Percentiles rank a stretch among this genome's conserved stretches.
These are phyloP conservation scores for Xerocomus spinulosus DNA, from an alignment of 768 basidiomycete genomes.

Conservation along the genomic window DNA sequence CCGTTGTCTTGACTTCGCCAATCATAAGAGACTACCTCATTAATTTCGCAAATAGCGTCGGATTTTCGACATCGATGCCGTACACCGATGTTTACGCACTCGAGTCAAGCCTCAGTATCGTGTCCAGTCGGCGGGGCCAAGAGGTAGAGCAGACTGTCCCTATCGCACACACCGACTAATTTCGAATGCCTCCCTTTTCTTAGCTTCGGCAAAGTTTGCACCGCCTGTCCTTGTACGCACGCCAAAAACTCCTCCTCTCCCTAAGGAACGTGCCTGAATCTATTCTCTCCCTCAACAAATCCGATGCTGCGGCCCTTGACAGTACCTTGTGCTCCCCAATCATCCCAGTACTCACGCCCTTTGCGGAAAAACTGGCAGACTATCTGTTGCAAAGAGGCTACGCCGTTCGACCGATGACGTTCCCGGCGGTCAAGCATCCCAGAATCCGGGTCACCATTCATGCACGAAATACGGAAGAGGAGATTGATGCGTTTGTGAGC, in stretches of 20 bases:
- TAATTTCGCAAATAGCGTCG: slow-evolving; percentile 17
- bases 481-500: slow-evolving; percentile 10
- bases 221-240: slow-evolving; percentile 12
- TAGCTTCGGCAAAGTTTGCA: slow-evolving; percentile 16
- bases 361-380: slow-evolving; percentile 7
- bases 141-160: slow-evolving; percentile 13
- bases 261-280: slow-evolving; percentile 6
- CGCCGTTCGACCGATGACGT: slow-evolving; percentile 7
- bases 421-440: slow-evolving; percentile 13
- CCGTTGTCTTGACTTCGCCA: slow-evolving; percentile 16
- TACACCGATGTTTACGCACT: slow-evolving; percentile 19
- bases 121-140: slow-evolving; percentile 12
- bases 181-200: not conserved
- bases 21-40: slow-evolving; percentile 18
- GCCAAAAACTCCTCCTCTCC: slow-evolving; percentile 1
- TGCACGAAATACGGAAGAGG: slow-evolving; percentile 14
- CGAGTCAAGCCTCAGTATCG: slow-evolving; percentile 40
- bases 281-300: slow-evolving; percentile 2
- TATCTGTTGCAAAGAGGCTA: slow-evolving; percentile 16
- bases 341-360: slow-evolving; percentile 18
- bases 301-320: not conserved
- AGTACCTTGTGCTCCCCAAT: slow-evolving; percentile 13
- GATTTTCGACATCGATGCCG: slow-evolving; percentile 22
- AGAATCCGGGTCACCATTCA: slow-evolving; percentile 18
- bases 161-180: not conserved